phyloP scores from a whole-genome alignment of 169 alveolate genomes.

The Amoebophrya sp. region DNA sequence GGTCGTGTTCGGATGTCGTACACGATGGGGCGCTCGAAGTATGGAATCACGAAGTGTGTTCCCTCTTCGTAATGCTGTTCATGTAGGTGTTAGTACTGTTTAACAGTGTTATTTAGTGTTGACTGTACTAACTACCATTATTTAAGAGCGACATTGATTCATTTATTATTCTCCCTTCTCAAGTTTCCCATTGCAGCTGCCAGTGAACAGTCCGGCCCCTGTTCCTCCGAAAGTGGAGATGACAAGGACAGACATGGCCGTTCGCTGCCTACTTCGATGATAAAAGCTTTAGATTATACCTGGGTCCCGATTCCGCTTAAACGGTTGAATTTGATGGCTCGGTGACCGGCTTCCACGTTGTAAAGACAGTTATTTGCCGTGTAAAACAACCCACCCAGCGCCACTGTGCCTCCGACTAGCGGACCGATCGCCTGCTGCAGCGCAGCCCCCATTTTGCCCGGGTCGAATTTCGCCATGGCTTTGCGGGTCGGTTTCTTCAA shows the following conservation, averaged over 20 bases:
- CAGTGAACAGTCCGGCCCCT: not conserved
- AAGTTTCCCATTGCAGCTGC: not conserved
- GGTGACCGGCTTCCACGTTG: slow-evolving; percentile 83
- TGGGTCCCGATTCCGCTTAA: slow-evolving; percentile 48
- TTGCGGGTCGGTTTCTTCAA: too few species aligned
- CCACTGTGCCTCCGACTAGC: not conserved
- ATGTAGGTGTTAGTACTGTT: not conserved
- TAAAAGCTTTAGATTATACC: not conserved
- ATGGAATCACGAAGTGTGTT: slow-evolving; percentile 85
- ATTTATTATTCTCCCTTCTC: not conserved
- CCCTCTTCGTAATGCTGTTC: slow-evolving; percentile 78
- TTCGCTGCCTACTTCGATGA: too few species aligned
- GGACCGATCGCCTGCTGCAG: not conserved
- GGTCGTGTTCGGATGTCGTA: slow-evolving; percentile 87
- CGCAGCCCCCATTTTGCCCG: not conserved
- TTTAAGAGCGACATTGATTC: not conserved
- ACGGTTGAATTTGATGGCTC: slow-evolving; percentile 78
- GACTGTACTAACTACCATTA: too few species aligned
- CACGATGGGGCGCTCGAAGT: slow-evolving; percentile 84
- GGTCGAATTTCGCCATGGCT: not conserved
- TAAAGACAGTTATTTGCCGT: slow-evolving; percentile 12
- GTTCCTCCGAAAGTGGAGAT: not conserved
- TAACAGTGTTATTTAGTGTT: too few species aligned
- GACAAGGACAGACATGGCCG: not conserved
- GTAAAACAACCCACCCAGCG: not conserved